Conservation (phyloP, 495 filamentous ascomycete genomes). For the Hyphodiscus hymeniophilus region DNA sequence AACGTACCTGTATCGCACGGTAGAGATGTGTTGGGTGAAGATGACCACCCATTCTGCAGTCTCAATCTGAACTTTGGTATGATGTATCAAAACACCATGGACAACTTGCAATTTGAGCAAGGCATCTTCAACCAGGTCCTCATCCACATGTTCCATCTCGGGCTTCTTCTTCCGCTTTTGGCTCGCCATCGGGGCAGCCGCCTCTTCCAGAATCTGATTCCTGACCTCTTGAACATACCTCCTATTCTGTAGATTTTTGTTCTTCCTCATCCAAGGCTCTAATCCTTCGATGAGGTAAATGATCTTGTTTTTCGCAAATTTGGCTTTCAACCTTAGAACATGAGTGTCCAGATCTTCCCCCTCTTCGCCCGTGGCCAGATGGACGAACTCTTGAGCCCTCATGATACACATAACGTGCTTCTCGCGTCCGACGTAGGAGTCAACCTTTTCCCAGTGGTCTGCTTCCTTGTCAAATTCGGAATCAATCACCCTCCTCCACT, state of each 20-base stretch:
- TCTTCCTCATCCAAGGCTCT: constrained; percentile 58
- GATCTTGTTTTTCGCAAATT: constrained; percentile 43
- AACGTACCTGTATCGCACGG: constrained; percentile 57
- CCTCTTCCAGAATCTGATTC: constrained; percentile 36
- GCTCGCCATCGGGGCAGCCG: constrained; percentile 11
- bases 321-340: constrained; percentile 44
- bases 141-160: constrained; percentile 48
- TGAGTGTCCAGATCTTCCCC: constrained; percentile 51
- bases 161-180: constrained; percentile 32
- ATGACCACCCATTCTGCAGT: constrained; percentile 70
- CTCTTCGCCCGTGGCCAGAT: constrained; percentile 42
- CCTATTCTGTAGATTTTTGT: constrained; percentile 56
- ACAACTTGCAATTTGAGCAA: constrained; percentile 63
- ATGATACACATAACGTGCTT: constrained; percentile 60
- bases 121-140: constrained; percentile 66
- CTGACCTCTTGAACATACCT: constrained; percentile 59
- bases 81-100: constrained; percentile 62
- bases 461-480: constrained; percentile 52
- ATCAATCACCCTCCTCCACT: constrained; percentile 65
- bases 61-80: constrained; percentile 52
- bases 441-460: constrained; percentile 60
- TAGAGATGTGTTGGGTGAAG: constrained; percentile 77
- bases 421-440: constrained; percentile 48
- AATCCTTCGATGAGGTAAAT: constrained; percentile 79
- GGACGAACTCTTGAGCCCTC: constrained; percentile 59